phyloP scores from a whole-genome alignment of 345 rosid genomes.

The Corchorus capsularis region DNA sequence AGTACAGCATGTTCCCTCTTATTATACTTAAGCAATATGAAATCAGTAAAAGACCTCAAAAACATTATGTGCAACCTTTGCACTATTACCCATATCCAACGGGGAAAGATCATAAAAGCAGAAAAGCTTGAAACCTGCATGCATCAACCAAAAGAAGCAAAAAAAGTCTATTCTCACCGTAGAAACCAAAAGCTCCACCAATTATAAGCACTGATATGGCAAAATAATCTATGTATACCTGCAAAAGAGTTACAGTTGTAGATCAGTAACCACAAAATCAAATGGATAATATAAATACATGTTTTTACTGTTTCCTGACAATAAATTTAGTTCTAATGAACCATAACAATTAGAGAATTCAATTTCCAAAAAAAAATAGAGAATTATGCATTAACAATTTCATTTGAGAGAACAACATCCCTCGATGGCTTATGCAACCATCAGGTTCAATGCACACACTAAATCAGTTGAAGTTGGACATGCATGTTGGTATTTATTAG shows the following conservation, averaged over 20 bases:
- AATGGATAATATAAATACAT: background rate
- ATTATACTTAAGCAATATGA: background rate
- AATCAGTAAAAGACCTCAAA: background rate
- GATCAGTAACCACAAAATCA: background rate
- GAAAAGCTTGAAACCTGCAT: background rate
- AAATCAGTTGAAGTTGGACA: background rate
- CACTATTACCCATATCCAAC: background rate
- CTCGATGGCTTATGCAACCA: background rate
- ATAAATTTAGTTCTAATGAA: background rate
- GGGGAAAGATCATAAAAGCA: background rate
- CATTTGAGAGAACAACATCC: background rate
- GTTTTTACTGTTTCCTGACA: background rate
- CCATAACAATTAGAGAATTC: background rate
- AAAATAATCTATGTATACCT: slow-evolving; percentile 53
- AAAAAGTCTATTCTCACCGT: slow-evolving; percentile 45
- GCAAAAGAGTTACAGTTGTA: slow-evolving; percentile 22
- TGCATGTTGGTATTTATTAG: background rate
- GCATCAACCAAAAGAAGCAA: background rate
- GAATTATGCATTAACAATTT: background rate
- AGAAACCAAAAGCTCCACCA: slow-evolving; percentile 60
- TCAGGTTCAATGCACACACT: background rate
- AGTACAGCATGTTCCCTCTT: background rate
- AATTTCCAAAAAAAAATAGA: background rate
- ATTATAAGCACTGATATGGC: slow-evolving; percentile 42
- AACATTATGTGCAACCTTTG: background rate